A percentile compares a stretch with the other conserved stretches of the same genome.
Conservation (phyloP, 2,329 filamentous ascomycete genomes). For the Karstenula rhodostoma region DNA sequence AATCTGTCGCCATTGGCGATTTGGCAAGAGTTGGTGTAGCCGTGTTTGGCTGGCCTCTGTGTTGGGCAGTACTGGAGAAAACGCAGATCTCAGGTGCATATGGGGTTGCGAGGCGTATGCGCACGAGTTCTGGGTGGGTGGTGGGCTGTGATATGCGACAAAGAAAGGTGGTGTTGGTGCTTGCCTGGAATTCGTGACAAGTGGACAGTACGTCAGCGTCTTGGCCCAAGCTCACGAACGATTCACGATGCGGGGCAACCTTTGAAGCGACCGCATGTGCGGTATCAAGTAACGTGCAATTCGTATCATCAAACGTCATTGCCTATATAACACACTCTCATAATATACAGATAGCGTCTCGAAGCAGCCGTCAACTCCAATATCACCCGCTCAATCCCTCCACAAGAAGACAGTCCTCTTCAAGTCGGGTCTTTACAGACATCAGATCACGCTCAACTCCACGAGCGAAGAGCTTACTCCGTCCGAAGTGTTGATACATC, state of each 20-base stretch:
- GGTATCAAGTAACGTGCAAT: background rate
- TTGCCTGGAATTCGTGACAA: background rate
- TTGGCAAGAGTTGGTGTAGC: conserved; percentile 16
- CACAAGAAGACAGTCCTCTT: conserved; percentile 25
- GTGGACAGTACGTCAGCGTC: conserved; percentile 23
- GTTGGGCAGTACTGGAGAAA: no score
- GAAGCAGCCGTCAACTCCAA: background rate
- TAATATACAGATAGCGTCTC: conserved; percentile 13
- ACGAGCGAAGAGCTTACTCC: conserved; percentile 22
- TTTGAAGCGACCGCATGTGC: background rate
- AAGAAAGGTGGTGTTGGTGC: background rate
- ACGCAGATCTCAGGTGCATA: no score
- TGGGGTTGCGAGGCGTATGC: no score
- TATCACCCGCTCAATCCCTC: conserved; percentile 21
- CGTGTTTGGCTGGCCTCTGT: conserved; percentile 21
- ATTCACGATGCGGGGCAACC: background rate
- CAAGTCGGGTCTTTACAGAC: conserved; percentile 20
- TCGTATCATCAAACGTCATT: background rate
- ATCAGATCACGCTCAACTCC: conserved; percentile 19
- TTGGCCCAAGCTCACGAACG: conserved; percentile 22
- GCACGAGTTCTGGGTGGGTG: background rate
- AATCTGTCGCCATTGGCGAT: conserved; percentile 32
- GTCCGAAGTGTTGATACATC: conserved; percentile 37
- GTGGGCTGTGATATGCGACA: background rate
- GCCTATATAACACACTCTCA: background rate